These are phyloP conservation scores for Thelonectria discophora DNA, from an alignment of 2,329 filamentous ascomycete species.

Conservation along the genomic window DNA sequence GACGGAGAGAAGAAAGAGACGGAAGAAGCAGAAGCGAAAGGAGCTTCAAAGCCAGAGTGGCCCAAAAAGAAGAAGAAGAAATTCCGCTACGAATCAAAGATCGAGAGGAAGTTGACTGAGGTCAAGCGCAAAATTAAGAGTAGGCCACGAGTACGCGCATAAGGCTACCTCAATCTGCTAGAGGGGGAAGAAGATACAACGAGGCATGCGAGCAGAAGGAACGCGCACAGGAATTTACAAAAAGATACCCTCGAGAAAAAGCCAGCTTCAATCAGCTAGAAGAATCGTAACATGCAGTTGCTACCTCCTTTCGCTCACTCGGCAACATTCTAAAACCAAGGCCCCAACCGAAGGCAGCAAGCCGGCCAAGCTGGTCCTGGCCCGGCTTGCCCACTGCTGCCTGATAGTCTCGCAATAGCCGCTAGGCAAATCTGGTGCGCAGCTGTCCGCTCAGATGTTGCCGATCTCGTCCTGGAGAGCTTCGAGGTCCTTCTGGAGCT, in stretches of 20 bases:
- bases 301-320: constrained; percentile 42
- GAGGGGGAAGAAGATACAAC: constrained; percentile 10
- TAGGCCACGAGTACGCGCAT: constrained; percentile 42
- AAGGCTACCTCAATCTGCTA: constrained; percentile 15
- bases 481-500: constrained; percentile 88
- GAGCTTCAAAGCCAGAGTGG: constrained; percentile 47
- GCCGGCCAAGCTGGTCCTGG: constrained; percentile 29
- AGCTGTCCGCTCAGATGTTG: constrained; percentile 74
- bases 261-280: constrained; percentile 43
- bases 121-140: constrained; percentile 77
- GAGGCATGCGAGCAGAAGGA: constrained; percentile 11
- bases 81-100: constrained; percentile 91
- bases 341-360: constrained; percentile 36
- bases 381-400: constrained; percentile 23
- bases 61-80: constrained; percentile 87
- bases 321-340: constrained; percentile 37
- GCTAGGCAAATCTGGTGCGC: constrained; percentile 34
- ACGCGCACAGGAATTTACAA: constrained; percentile 35
- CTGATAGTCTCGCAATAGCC: constrained; percentile 31
- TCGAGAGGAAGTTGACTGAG: constrained; percentile 78
- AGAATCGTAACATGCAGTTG: constrained; percentile 45
- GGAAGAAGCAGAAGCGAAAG: constrained; percentile 41
- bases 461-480: constrained; percentile 91
- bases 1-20: constrained; percentile 40
- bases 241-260: constrained; percentile 47